Percentiles rank a stretch among this genome's conserved stretches.
Evolutionary conservation across 2,329 filamentous ascomycete species (phyloP).

Genomic region (Botrytis cinerea): DNA sequence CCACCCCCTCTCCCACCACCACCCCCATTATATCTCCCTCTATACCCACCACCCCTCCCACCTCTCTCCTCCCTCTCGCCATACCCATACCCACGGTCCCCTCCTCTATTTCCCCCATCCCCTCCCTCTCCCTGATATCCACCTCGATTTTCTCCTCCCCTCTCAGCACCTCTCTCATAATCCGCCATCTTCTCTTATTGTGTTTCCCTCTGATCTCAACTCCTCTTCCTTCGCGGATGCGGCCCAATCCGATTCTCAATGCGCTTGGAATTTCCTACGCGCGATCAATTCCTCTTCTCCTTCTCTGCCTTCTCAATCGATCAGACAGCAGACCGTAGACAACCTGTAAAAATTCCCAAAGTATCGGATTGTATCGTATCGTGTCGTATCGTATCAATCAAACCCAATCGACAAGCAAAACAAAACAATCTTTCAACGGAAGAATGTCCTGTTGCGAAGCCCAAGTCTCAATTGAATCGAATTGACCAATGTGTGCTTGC

Average conservation of each 20-base stretch:
- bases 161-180: conserved; percentile 3
- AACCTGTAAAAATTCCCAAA: background rate
- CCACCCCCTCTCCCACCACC: conserved; percentile 55
- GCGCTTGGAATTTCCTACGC: too few relatives aligned
- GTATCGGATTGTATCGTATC: background rate
- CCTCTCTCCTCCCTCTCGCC: conserved; percentile 1
- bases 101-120: too few relatives aligned
- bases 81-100: conserved; percentile 40
- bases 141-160: background rate
- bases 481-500: background rate
- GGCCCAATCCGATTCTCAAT: background rate
- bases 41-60: conserved; percentile 41
- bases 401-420: background rate
- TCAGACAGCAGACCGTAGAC: background rate
- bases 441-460: background rate
- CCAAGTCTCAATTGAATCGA: background rate
- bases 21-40: conserved; percentile 35
- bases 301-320: background rate
- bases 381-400: background rate
- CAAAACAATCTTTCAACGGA: background rate
- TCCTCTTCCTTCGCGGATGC: background rate
- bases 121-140: background rate
- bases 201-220: background rate
- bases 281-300: background rate
- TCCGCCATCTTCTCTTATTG: background rate